Evolutionary conservation across 2,329 filamentous ascomycete genomes (phyloP).

Genomic region (Epicoccum sorghinum): DNA sequence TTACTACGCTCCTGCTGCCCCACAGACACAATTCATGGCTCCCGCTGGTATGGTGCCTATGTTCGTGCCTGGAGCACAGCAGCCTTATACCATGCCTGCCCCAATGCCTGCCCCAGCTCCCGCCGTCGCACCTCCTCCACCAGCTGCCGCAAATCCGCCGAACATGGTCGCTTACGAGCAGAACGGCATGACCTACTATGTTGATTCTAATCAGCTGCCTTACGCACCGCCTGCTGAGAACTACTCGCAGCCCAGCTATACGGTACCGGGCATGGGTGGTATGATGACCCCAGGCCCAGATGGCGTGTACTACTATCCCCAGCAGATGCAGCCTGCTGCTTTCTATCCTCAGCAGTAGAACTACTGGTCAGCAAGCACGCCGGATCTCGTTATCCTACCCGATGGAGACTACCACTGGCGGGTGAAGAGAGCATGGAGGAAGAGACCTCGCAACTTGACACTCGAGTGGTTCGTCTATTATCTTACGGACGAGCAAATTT

Average conservation of each 20-base stretch:
- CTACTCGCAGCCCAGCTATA: slow-evolving; percentile 56
- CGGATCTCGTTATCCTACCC: background rate
- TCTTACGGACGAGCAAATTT: background rate
- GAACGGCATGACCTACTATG: slow-evolving; percentile 97
- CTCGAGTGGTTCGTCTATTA: background rate
- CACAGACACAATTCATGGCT: slow-evolving; percentile 51
- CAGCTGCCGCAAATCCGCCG: slow-evolving; percentile 48
- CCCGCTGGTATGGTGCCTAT: slow-evolving; percentile 58
- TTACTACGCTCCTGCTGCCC: slow-evolving; percentile 64
- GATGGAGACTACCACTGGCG: background rate
- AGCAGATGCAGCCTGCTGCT: slow-evolving; percentile 50
- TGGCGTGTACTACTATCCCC: slow-evolving; percentile 65
- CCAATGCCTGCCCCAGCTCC: slow-evolving; percentile 34
- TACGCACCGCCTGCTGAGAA: slow-evolving; percentile 53
- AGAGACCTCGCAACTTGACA: background rate
- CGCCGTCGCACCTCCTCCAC: slow-evolving; percentile 45
- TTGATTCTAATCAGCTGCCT: slow-evolving; percentile 75
- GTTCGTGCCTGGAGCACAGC: slow-evolving; percentile 64
- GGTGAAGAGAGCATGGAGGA: background rate
- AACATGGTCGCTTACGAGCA: slow-evolving; percentile 80
- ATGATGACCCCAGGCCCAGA: slow-evolving; percentile 73
- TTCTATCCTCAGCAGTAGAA: slow-evolving; percentile 63
- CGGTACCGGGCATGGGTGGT: slow-evolving; percentile 71
- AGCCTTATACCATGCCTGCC: slow-evolving; percentile 48
- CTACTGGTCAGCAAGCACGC: too few relatives aligned